Base-by-base conservation (phyloP, 1,284 basidiomycete species). In the Leccinum angustisporum region DNA sequence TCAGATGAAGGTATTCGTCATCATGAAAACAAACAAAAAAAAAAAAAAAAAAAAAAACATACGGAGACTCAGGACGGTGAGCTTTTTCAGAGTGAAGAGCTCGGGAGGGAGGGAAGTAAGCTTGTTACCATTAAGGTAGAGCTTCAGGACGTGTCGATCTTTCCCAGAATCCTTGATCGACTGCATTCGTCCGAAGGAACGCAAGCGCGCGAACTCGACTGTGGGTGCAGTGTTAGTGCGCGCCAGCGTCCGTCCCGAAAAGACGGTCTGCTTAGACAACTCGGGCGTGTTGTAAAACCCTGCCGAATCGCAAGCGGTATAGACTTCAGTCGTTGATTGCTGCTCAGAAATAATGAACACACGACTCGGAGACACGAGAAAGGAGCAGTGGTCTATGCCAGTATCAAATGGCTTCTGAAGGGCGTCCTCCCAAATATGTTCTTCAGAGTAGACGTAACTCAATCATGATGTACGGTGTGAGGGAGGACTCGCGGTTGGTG, bases 121-220 rank as follows among this genome's bases (percentile, higher is more conserved):
- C 57, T 43, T 25, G 58, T 73, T 76, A 10, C 65, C 46, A 58
- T 65, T 70, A n/a, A 73, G 74, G 59, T 76, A 76, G 38, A 73
- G 70, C 40, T 70, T 73, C 36, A 76, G 62, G 46, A 74, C 62
- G 64, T 73, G 71, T 68, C 72, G 63, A 30, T 76, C 72, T 51
- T 73, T 75, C 1, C 65, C 70, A 50, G 64, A 76, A 33, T 73
- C 73, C 31, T 65, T 69, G 51, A 73, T 73, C 27, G 75, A 73
- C 65, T 76, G 73, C 1, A 68, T 66, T 18, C 73, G 65, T 31
- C 61, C 64, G 11, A 73, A 73, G 13, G 73, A 75, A 62, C 72
- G 73, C 57, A 56, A 57, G n/a, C 63, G 63, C 3, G 58, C 5
- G 1, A 59, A 54, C 14, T 68, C 46, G 30, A 59, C 38, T n/a